Conservation (phyloP, 1,284 basidiomycete genomes). For the Boletus smithii region DNA sequence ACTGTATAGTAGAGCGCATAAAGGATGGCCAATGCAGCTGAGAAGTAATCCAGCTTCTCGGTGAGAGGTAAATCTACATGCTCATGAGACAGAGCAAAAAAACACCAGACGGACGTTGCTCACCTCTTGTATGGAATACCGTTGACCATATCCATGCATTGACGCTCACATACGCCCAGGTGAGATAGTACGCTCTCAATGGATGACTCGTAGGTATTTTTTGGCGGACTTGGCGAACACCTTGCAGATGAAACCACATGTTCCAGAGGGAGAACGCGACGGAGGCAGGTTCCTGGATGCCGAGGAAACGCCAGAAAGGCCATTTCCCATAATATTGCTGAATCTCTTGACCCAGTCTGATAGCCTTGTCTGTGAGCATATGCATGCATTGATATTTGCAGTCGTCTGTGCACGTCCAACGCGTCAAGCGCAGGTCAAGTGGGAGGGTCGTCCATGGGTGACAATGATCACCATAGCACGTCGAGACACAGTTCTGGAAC, state of each 20-base stretch:
- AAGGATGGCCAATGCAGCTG: slow-evolving; percentile 81
- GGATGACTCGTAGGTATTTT: slow-evolving; percentile 58
- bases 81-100: slow-evolving; percentile 10
- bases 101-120: slow-evolving; percentile 17
- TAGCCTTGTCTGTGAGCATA: slow-evolving; percentile 65
- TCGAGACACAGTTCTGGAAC: slow-evolving; percentile 52
- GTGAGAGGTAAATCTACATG: slow-evolving; percentile 73
- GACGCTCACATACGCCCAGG: slow-evolving; percentile 71
- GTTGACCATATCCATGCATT: slow-evolving; percentile 94
- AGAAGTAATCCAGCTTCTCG: slow-evolving; percentile 94
- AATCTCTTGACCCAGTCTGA: slow-evolving; percentile 41
- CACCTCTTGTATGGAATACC: slow-evolving; percentile 91
- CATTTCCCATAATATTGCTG: slow-evolving; percentile 96
- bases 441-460: slow-evolving; percentile 37
- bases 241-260: slow-evolving; percentile 67
- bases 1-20: slow-evolving; percentile 73
- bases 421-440: slow-evolving; percentile 52
- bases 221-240: slow-evolving; percentile 48
- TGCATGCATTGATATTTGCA: slow-evolving; percentile 93
- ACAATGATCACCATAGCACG: slow-evolving; percentile 39
- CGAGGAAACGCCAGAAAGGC: slow-evolving; percentile 85
- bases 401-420: slow-evolving; percentile 80
- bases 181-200: slow-evolving; percentile 67
- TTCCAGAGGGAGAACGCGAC: slow-evolving; percentile 89
- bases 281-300: slow-evolving; percentile 93